These are phyloP conservation scores for Phragmites australis DNA, from an alignment of 176 grass and related monocot genomes.

Conservation along the genomic window DNA sequence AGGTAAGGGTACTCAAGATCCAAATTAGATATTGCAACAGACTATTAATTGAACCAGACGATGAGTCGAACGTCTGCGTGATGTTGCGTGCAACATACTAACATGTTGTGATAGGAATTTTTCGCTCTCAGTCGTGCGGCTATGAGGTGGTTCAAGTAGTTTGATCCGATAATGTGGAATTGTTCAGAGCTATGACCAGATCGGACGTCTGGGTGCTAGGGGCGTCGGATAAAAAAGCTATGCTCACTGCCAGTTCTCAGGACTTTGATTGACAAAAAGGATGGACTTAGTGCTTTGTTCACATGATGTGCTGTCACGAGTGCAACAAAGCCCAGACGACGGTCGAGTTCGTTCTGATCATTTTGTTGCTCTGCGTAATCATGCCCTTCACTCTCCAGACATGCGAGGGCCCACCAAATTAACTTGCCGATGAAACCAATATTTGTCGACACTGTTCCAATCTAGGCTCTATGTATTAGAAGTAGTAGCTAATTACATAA, in stretches of 20 bases:
- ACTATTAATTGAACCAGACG: too few species aligned
- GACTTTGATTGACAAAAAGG: slow-evolving; percentile 29
- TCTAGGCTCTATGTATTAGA: not conserved
- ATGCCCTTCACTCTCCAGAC: slow-evolving; percentile 11
- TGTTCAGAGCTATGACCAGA: too few species aligned
- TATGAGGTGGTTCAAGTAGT: too few species aligned
- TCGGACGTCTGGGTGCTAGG: too few species aligned
- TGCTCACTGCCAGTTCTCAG: not conserved
- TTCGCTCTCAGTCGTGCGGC: too few species aligned
- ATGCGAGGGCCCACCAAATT: not conserved
- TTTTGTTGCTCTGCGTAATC: slow-evolving; percentile 37
- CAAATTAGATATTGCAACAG: too few species aligned
- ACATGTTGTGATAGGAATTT: too few species aligned
- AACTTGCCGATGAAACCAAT: slow-evolving; percentile 11
- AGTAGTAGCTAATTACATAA: not conserved
- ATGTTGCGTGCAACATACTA: too few species aligned
- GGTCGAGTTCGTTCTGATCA: slow-evolving; percentile 20
- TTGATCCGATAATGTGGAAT: too few species aligned
- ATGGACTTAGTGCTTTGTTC: slow-evolving; percentile 27
- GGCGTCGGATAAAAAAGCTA: too few species aligned
- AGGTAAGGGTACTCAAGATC: too few species aligned
- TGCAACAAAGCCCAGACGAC: not conserved
- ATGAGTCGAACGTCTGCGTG: too few species aligned
- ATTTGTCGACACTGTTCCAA: not conserved
- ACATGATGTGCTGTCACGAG: slow-evolving; percentile 27